A percentile compares a stretch with the other conserved stretches of the same genome.
Conservation (phyloP, 176 grass and related monocot genomes). For the Aegilops umbellulata region DNA sequence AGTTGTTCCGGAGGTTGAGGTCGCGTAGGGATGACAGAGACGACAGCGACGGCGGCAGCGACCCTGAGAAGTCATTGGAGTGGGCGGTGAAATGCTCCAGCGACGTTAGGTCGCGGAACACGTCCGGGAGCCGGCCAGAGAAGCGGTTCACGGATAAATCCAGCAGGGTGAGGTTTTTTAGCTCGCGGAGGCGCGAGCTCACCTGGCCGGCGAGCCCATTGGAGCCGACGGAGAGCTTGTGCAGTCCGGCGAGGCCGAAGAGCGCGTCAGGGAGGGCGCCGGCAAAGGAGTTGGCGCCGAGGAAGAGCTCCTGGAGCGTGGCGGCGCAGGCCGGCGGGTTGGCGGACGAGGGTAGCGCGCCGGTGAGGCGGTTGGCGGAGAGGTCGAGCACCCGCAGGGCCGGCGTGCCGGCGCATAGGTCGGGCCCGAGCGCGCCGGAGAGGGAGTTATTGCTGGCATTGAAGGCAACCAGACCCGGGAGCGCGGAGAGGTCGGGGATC, state of each 20-base stretch:
- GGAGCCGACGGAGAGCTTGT: slow-evolving; percentile 57
- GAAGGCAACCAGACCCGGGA: slow-evolving; percentile 40
- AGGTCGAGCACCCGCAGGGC: slow-evolving; percentile 59
- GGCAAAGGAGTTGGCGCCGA: slow-evolving; percentile 56
- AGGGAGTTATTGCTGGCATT: slow-evolving; percentile 92
- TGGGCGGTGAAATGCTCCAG: slow-evolving; percentile 56
- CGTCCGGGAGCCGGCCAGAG: slow-evolving; percentile 70
- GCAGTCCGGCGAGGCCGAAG: slow-evolving; percentile 51
- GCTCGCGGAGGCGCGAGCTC: slow-evolving; percentile 31
- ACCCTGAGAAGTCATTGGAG: slow-evolving; percentile 61
- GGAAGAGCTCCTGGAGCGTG: slow-evolving; percentile 51
- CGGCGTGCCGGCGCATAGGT: slow-evolving; percentile 54
- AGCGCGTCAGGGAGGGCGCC: slow-evolving; percentile 62
- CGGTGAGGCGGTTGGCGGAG: slow-evolving; percentile 59
- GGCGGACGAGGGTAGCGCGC: slow-evolving; percentile 41
- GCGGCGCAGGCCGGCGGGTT: slow-evolving; percentile 37
- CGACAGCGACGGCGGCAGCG: slow-evolving; percentile 59
- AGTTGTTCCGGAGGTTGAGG: slow-evolving; percentile 86
- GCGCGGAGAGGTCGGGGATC: slow-evolving; percentile 36
- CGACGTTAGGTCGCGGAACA: slow-evolving; percentile 53
- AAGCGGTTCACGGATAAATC: slow-evolving; percentile 67
- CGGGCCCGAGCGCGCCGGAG: slow-evolving; percentile 43
- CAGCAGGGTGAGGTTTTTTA: slow-evolving; percentile 53
- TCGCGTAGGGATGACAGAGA: slow-evolving; percentile 44
- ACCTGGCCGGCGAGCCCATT: slow-evolving; percentile 62